Conservation (phyloP, 2,329 filamentous ascomycete species). For the Didymella segeticola region DNA sequence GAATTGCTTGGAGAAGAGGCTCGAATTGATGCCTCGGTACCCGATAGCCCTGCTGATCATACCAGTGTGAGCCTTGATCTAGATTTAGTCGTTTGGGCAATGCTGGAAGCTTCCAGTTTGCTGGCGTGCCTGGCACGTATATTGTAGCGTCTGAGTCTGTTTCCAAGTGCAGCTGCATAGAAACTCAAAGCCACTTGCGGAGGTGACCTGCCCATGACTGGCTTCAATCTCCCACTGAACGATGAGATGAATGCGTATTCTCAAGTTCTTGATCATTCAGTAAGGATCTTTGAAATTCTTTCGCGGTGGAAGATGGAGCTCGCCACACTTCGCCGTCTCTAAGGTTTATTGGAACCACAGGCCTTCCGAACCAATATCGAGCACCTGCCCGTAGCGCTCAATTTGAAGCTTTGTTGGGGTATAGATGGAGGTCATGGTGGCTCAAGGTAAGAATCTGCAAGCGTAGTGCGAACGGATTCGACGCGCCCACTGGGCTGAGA, state of each 20-base stretch:
- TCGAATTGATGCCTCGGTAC: constrained; percentile 9
- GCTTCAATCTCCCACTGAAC: background rate
- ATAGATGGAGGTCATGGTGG: too few species aligned
- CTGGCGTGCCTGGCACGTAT: constrained; percentile 6
- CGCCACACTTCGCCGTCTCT: too few species aligned
- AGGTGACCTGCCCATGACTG: background rate
- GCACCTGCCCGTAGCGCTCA: too few species aligned
- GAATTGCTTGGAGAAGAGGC: constrained; percentile 17
- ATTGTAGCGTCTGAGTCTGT: constrained; percentile 1
- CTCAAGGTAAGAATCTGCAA: too few species aligned
- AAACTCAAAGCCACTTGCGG: constrained; percentile 3
- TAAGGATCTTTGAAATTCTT: constrained; percentile 6
- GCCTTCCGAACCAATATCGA: too few species aligned
- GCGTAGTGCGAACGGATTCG: too few species aligned
- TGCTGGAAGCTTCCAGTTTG: background rate
- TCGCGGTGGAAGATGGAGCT: background rate
- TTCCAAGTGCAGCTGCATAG: constrained; percentile 16
- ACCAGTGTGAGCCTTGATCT: constrained; percentile 3
- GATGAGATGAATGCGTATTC: constrained; percentile 1
- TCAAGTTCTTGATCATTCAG: constrained; percentile 1
- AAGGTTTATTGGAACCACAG: too few species aligned
- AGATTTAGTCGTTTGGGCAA: background rate
- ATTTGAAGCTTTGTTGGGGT: too few species aligned
- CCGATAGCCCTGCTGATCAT: constrained; percentile 2
- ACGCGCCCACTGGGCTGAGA: too few species aligned